Conservation (phyloP, 208 protist genomes). For the Spongospora subterranea region DNA sequence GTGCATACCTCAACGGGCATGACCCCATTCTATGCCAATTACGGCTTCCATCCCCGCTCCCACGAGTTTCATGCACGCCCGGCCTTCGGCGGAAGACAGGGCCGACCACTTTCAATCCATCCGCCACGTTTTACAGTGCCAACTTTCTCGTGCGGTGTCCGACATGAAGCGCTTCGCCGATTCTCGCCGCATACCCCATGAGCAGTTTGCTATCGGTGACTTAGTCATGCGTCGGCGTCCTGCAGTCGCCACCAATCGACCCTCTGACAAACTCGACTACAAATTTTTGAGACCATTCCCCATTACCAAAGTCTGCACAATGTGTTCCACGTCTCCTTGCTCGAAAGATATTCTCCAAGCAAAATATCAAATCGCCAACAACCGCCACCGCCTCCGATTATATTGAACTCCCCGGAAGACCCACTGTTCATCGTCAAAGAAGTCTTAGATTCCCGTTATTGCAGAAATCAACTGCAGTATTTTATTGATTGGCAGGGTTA, state of each 20-base stretch:
- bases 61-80: not conserved
- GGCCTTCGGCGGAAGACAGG: not conserved
- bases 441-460: constrained; percentile 34
- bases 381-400: not conserved
- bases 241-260: not conserved
- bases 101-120: not conserved
- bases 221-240: not conserved
- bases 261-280: not conserved
- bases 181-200: not conserved
- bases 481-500: constrained; percentile 10
- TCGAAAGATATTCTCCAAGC: not conserved
- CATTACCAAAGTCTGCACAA: constrained; percentile 1
- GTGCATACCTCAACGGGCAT: not conserved
- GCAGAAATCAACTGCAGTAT: not conserved
- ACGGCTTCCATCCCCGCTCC: constrained; percentile 22
- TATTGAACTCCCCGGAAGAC: not conserved
- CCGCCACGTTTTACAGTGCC: not conserved
- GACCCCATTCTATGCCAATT: constrained; percentile 36
- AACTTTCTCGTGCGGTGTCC: not conserved
- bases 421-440: not conserved
- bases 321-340: constrained; percentile 40
- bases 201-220: not conserved
- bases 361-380: not conserved
- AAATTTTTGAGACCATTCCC: not conserved
- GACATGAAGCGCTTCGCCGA: constrained; percentile 23